Conservation (phyloP, 108 stramenopile species). For the Stephanodiscus minutulus region DNA sequence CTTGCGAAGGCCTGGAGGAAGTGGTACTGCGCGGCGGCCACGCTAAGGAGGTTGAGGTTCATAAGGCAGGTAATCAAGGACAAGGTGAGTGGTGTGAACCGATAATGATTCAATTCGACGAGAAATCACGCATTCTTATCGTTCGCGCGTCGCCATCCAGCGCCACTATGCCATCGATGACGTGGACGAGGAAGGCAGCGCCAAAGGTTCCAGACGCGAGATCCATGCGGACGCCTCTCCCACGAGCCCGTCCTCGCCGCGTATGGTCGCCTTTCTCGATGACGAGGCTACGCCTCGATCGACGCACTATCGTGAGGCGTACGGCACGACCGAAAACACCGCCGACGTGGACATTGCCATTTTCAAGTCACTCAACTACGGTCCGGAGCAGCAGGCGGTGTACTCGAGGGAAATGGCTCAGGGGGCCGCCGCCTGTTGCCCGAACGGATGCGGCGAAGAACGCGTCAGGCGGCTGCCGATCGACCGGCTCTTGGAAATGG, state of each 20-base stretch:
- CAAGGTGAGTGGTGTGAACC: slow-evolving; percentile 20
- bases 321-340: slow-evolving; percentile 15
- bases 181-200: slow-evolving; percentile 21
- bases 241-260: not conserved
- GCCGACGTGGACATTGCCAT: slow-evolving; percentile 46
- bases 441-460: slow-evolving; percentile 73
- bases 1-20: slow-evolving; percentile 81
- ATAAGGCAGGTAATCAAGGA: slow-evolving; percentile 56
- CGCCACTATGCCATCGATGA: slow-evolving; percentile 49
- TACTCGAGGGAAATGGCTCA: slow-evolving; percentile 88
- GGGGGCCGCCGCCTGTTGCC: slow-evolving; percentile 79
- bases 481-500: slow-evolving; percentile 64
- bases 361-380: slow-evolving; percentile 64
- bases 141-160: slow-evolving; percentile 4
- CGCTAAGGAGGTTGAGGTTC: slow-evolving; percentile 71
- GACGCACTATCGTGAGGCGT: slow-evolving; percentile 34
- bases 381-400: slow-evolving; percentile 82
- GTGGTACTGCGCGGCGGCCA: slow-evolving; percentile 83
- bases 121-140: not conserved
- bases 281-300: slow-evolving; percentile 21
- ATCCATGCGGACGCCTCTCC: not conserved
- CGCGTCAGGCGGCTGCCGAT: slow-evolving; percentile 54
- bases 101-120: not conserved
- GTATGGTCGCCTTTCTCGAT: slow-evolving; percentile 32
- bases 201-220: not conserved